Percentiles rank a stretch among this genome's conserved stretches.
These are phyloP conservation scores for Rhipidocladum racemiflorum DNA, from an alignment of 176 grass and related monocot genomes.

Conservation along the genomic window DNA sequence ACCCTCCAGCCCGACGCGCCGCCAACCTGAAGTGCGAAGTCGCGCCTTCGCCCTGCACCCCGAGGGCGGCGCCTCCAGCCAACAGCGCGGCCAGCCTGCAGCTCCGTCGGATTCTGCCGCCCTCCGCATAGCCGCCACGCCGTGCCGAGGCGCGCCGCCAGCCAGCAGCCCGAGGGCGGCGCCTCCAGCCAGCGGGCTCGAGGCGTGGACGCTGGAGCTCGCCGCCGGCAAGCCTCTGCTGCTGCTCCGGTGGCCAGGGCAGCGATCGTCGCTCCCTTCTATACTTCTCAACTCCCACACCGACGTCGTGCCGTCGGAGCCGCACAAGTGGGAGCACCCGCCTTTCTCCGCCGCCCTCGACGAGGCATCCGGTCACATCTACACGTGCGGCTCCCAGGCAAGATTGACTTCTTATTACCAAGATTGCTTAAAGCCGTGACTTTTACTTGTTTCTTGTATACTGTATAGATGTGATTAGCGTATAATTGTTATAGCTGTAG, in stretches of 20 bases:
- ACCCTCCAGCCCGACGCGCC: too few species aligned
- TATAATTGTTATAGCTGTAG: too few species aligned
- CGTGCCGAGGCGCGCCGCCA: too few species aligned
- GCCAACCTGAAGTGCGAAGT: too few species aligned
- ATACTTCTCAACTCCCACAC: conserved; percentile 94
- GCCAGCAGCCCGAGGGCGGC: too few species aligned
- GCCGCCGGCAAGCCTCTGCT: conserved; percentile 70
- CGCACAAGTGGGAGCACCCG: conserved; percentile 78
- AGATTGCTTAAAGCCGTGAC: not conserved
- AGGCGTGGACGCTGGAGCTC: conserved; percentile 65
- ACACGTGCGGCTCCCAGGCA: conserved; percentile 87
- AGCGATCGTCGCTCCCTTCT: conserved; percentile 51
- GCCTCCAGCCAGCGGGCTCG: too few species aligned
- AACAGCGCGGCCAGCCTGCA: too few species aligned
- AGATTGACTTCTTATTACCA: not conserved
- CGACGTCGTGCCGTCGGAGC: conserved; percentile 86
- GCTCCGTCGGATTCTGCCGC: too few species aligned
- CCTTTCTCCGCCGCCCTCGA: conserved; percentile 81
- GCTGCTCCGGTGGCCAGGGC: conserved; percentile 77
- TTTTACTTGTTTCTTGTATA: not conserved
- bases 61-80: too few species aligned
- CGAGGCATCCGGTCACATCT: conserved; percentile 57
- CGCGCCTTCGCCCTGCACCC: too few species aligned
- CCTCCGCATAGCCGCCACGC: too few species aligned
- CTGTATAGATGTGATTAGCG: too few species aligned